Evolutionary conservation across 306 rosid genomes (phyloP), one percentile per base, ranked within the genome.

Genomic region (Chamaecrista fasciculata): DNA sequence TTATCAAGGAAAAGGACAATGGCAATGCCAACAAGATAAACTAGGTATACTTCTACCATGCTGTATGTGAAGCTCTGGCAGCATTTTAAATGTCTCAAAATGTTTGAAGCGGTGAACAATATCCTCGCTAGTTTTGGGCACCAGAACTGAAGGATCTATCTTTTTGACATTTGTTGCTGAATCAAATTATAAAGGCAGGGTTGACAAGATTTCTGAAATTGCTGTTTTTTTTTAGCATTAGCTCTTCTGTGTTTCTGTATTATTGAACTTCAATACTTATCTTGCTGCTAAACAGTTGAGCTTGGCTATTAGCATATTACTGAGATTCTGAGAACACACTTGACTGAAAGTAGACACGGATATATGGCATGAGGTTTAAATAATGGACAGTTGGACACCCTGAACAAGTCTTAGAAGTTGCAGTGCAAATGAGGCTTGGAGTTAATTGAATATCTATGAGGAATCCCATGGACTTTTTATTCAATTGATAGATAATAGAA

Each of bases 1-100:
- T 93, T 66, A 79, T 85, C 72, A 93, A 93, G 80, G 82, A 72
- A 74, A 83, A 84, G 56, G 80, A 55, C 29, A 43, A 36, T 59
- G 74, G 69, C 37, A 46, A 36, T 59, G 74, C 71, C 37, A 46
- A 78, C 51, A 58, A 82, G 53, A 49, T 43, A 58, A 73, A 65
- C 49, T 79, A 62, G 85, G 90, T 80, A 71, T 66, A 34, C 72
- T 61, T 72, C 61, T 76, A 49, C 53, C 58, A 53, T 48, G 73
- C 73, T 34, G 33, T 23, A 43, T 70, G 69, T 55, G 67, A 68
- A 60, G 50, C 65, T 71, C 26, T 39, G 14, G 57, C 39, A 23
- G 44, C 62, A 47, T 72, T 70, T 47, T 79, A 44, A 44, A 72
- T 58, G 43, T 36, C 47, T 65, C 61, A 36, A 29, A 6, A 37